A percentile compares a stretch with the other conserved stretches of the same genome.
These are phyloP conservation scores for Trichosanthes truncata DNA, from an alignment of 306 rosid genomes.

Conservation along the genomic window DNA sequence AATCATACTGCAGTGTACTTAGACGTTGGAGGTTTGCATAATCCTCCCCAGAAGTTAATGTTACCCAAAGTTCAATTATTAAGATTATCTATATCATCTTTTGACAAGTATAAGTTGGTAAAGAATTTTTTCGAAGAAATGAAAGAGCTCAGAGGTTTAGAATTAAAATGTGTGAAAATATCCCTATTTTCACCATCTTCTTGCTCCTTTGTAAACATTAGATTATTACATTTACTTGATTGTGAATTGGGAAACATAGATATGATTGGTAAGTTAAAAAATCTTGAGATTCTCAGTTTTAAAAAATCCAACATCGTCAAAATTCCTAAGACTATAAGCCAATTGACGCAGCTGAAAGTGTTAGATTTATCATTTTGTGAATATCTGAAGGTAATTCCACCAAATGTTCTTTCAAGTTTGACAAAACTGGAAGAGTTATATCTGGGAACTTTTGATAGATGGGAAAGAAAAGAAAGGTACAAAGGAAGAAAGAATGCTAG, in stretches of 20 bases:
- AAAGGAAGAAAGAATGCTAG: constrained; percentile 7
- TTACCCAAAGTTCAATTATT: background rate
- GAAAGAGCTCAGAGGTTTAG: background rate
- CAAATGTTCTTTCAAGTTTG: constrained; percentile 7
- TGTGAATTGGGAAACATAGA: constrained; percentile 1
- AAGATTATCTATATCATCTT: background rate
- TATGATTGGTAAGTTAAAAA: constrained; percentile 12
- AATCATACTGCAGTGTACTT: background rate
- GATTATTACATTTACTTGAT: background rate
- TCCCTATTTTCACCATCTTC: background rate
- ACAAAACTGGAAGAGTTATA: constrained; percentile 7
- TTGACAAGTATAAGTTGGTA: background rate
- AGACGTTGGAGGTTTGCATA: background rate
- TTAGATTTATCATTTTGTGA: background rate
- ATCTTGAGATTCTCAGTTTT: constrained; percentile 5
- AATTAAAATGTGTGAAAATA: background rate
- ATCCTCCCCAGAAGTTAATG: background rate
- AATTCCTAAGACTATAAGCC: background rate
- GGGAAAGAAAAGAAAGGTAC: background rate
- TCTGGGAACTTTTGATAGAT: background rate
- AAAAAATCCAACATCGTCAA: rapidly evolving
- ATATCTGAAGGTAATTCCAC: background rate
- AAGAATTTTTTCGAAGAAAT: background rate
- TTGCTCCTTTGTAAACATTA: background rate
- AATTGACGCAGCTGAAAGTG: background rate